Percentiles rank a stretch among this genome's conserved stretches.
Evolutionary conservation across 768 basidiomycete genomes (phyloP).

Genomic region (Serendipita sp.): DNA sequence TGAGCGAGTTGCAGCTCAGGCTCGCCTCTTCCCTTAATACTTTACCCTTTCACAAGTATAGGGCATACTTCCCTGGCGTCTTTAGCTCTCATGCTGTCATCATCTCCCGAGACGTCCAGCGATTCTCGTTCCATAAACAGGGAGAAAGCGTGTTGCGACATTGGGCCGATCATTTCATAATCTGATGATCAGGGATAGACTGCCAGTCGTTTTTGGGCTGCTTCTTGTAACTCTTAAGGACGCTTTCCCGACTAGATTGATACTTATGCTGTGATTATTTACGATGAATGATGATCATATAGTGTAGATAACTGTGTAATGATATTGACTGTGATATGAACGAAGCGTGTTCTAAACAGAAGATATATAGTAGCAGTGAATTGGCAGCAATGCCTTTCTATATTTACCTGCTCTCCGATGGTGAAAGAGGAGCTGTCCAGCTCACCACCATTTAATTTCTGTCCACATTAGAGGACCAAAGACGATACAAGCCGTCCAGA

Average conservation of each 20-base stretch:
- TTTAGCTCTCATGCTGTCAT: conserved; percentile 58
- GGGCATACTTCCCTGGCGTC: conserved; percentile 43
- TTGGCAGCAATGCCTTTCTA: no score
- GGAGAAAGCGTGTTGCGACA: conserved; percentile 56
- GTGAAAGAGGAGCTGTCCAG: no score
- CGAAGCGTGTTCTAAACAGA: no score
- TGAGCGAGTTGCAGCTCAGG: conserved; percentile 40
- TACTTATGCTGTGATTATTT: no score
- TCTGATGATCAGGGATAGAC: not conserved
- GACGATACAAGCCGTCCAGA: conserved; percentile 84
- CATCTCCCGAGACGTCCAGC: conserved; percentile 48
- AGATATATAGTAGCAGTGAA: no score
- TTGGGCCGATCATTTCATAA: conserved; percentile 45
- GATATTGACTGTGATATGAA: no score
- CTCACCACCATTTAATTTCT: conserved; percentile 61
- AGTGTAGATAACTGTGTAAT: no score
- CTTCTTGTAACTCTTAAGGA: no score
- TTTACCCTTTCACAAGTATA: conserved; percentile 56
- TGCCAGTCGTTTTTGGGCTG: no score
- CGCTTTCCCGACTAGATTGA: no score
- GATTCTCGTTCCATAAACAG: conserved; percentile 37
- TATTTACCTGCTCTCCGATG: no score
- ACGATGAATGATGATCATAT: no score
- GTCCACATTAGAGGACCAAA: conserved; percentile 79
- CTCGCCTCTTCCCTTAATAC: conserved; percentile 47